phyloP scores from a whole-genome alignment of 352 stramenopile species.

The Phytophthora gonapodyides region DNA sequence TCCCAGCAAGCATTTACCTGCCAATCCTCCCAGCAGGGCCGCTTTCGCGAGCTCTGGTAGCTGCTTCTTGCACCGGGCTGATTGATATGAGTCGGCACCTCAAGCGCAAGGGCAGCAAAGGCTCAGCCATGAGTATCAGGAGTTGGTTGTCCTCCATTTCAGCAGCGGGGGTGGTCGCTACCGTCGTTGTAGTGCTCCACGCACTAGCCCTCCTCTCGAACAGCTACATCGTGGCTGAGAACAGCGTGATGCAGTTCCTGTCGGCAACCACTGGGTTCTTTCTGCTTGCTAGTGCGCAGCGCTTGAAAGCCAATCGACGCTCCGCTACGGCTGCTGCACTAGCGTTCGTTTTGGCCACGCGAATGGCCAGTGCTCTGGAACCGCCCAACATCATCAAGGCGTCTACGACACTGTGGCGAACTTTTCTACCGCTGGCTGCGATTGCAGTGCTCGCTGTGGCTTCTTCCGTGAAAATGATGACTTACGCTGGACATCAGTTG shows the following conservation, averaged over 20 bases:
- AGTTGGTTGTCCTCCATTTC: slow-evolving; percentile 13
- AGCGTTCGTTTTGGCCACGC: slow-evolving; percentile 49
- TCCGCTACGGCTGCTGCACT: slow-evolving; percentile 34
- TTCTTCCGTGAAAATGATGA: slow-evolving; percentile 15
- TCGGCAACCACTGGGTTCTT: slow-evolving; percentile 57
- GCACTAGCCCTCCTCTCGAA: slow-evolving; percentile 76
- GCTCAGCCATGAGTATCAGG: neutral
- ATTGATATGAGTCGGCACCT: slow-evolving; percentile 26
- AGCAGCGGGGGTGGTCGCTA: slow-evolving; percentile 33
- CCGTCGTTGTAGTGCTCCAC: slow-evolving; percentile 63
- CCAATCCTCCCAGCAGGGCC: slow-evolving; percentile 36
- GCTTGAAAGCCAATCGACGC: slow-evolving; percentile 1
- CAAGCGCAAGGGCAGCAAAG: slow-evolving; percentile 3
- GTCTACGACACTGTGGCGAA: slow-evolving; percentile 37
- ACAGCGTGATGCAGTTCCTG: slow-evolving; percentile 74
- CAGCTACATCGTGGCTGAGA: slow-evolving; percentile 85
- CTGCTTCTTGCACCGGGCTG: slow-evolving; percentile 27
- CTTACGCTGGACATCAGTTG: slow-evolving; percentile 16
- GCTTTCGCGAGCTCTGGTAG: slow-evolving; percentile 36
- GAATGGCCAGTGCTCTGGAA: slow-evolving; percentile 49
- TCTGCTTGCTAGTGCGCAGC: slow-evolving; percentile 39
- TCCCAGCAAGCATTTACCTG: slow-evolving; percentile 29
- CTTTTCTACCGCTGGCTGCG: slow-evolving; percentile 40
- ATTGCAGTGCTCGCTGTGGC: slow-evolving; percentile 27
- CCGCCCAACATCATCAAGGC: slow-evolving; percentile 77